phyloP scores from a whole-genome alignment of 257 asterid genomes.

The Jasminum sambac region DNA sequence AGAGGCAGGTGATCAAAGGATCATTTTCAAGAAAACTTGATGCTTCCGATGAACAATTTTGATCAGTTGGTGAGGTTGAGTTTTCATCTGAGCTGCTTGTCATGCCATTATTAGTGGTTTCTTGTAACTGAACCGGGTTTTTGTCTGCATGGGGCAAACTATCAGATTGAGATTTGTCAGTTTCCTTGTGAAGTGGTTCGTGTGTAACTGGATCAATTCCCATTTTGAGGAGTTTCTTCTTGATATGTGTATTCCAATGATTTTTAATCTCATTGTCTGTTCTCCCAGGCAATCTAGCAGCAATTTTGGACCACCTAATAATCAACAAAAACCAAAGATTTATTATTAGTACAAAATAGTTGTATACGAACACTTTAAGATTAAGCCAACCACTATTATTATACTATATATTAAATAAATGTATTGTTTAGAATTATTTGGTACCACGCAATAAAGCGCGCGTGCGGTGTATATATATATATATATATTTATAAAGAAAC shows the following conservation, averaged over 20 bases:
- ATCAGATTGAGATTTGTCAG: conserved; percentile 21
- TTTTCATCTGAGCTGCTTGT: conserved; percentile 25
- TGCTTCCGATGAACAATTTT: conserved; percentile 28
- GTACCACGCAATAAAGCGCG: background rate
- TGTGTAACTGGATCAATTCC: conserved; percentile 94
- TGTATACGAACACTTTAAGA: background rate
- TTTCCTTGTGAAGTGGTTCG: conserved; percentile 49
- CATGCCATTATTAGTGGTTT: background rate
- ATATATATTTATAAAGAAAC: too few species aligned
- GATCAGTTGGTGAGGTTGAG: conserved; percentile 46
- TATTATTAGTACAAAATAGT: background rate
- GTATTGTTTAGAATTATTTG: background rate
- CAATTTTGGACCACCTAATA: conserved; percentile 92
- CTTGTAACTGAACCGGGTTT: conserved; percentile 13
- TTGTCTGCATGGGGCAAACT: conserved; percentile 26
- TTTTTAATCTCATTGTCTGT: conserved; percentile 94
- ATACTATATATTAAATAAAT: background rate
- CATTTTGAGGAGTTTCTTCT: conserved; percentile 84
- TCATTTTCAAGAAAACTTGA: conserved; percentile 37
- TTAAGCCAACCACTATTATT: background rate
- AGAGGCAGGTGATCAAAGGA: conserved; percentile 50
- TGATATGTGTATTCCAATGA: conserved; percentile 96
- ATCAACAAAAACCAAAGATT: background rate
- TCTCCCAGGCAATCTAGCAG: conserved; percentile 85
- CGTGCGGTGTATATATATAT: too few species aligned